Evolutionary conservation across 495 filamentous ascomycete genomes (phyloP).

Genomic region (Tetracladium marchalianum): DNA sequence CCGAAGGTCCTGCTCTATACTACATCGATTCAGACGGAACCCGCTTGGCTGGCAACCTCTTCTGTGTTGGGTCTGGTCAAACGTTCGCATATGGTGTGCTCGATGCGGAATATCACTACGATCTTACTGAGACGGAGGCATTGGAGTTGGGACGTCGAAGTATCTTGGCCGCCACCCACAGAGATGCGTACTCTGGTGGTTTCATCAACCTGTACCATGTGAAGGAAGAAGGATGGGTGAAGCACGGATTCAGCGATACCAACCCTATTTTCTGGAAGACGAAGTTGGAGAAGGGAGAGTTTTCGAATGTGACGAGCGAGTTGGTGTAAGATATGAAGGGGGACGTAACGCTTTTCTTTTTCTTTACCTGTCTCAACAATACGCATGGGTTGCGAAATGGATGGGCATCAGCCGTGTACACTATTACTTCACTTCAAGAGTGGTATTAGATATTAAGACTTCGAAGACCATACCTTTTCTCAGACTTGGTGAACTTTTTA

Average conservation of each 20-base stretch:
- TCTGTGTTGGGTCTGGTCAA: conserved; percentile 96
- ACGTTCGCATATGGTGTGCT: conserved; percentile 98
- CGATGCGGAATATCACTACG: conserved; percentile 88
- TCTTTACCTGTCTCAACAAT: conserved; percentile 19
- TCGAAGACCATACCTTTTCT: too few species aligned
- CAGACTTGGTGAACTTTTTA: too few species aligned
- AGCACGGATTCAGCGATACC: conserved; percentile 92
- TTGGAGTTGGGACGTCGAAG: conserved; percentile 81
- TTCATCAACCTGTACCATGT: conserved; percentile 98
- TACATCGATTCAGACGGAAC: conserved; percentile 99
- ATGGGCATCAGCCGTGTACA: conserved; percentile 15
- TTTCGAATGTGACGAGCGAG: conserved; percentile 87
- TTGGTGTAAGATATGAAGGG: conserved; percentile 28
- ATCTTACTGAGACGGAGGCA: conserved; percentile 75
- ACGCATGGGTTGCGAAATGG: conserved; percentile 6
- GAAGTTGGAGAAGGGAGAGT: conserved; percentile 95
- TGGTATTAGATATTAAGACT: conserved; percentile 19
- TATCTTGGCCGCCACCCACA: conserved; percentile 94
- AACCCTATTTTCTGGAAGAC: conserved; percentile 99
- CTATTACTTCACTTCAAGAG: conserved; percentile 21
- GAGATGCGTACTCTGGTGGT: conserved; percentile 95
- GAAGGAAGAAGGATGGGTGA: conserved; percentile 96
- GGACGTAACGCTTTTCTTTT: conserved; percentile 2
- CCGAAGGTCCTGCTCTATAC: conserved; percentile 95
- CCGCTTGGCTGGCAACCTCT: conserved; percentile 82